Percentiles rank a stretch among this genome's conserved stretches.
Evolutionary conservation across 2,329 filamentous ascomycete species (phyloP).

Genomic region (Alternaria incomplexa): DNA sequence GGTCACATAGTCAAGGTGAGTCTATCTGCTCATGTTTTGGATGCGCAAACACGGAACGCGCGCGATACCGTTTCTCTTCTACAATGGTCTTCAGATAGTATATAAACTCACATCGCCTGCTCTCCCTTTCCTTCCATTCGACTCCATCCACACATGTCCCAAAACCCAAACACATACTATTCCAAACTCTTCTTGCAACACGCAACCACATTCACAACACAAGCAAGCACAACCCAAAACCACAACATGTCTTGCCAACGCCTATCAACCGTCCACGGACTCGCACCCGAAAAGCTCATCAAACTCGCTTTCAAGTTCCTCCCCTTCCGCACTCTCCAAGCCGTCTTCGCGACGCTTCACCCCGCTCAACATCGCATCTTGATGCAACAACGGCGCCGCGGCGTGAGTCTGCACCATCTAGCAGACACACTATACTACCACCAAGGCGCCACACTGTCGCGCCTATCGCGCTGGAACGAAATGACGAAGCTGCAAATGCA

Average conservation of each 20-base stretch:
- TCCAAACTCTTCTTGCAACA: not conserved
- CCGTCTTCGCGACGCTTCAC: not conserved
- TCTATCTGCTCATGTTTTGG: not conserved
- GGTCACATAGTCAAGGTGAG: not conserved
- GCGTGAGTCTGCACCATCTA: not conserved
- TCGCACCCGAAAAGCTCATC: not conserved
- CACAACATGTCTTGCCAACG: not conserved
- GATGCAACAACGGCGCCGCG: not conserved
- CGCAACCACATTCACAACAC: not conserved
- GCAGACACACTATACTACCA: slow-evolving; percentile 1
- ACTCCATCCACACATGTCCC: not conserved
- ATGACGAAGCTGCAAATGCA: not conserved
- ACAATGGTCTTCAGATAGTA: not conserved
- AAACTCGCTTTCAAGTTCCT: not conserved
- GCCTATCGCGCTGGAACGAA: not conserved
- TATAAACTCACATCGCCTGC: not conserved
- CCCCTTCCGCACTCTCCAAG: not conserved
- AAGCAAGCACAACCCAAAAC: not conserved
- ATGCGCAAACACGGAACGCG: not conserved
- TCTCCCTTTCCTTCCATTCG: not conserved
- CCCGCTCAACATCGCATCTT: not conserved
- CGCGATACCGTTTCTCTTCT: not conserved
- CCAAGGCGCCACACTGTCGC: not conserved
- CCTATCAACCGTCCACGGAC: not conserved
- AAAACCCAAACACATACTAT: not conserved